These are phyloP conservation scores for Cyberlindnera lachancei DNA, from an alignment of 805 yeast genomes.

Conservation along the genomic window DNA sequence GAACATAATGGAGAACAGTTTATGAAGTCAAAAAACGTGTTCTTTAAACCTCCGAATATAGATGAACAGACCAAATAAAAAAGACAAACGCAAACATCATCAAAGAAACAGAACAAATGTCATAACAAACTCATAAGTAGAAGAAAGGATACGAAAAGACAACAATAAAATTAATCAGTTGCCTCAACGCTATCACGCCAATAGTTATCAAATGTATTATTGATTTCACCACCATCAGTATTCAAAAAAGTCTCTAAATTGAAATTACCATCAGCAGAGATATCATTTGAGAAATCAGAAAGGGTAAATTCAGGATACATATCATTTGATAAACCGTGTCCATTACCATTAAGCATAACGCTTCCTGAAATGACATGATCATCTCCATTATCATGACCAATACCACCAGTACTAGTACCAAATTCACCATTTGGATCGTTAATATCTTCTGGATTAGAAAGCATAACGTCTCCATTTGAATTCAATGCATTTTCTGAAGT, in stretches of 20 bases:
- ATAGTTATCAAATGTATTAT: slow-evolving; percentile 26
- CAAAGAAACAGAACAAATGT: background rate
- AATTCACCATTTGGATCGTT: background rate
- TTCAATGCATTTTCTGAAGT: slow-evolving; percentile 22
- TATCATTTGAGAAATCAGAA: slow-evolving; percentile 26
- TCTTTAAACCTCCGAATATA: too few species aligned
- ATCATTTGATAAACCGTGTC: slow-evolving; percentile 23
- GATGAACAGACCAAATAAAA: too few species aligned
- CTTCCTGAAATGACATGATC: slow-evolving; percentile 6
- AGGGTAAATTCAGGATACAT: slow-evolving; percentile 26
- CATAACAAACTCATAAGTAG: background rate
- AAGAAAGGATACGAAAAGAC: background rate
- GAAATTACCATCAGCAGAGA: slow-evolving; percentile 30
- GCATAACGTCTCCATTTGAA: slow-evolving; percentile 7
- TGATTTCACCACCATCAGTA: slow-evolving; percentile 29
- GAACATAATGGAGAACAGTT: too few species aligned
- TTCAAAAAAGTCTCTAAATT: slow-evolving; percentile 38
- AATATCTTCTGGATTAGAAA: slow-evolving; percentile 6
- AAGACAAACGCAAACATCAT: background rate
- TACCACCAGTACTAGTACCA: background rate
- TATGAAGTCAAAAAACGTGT: too few species aligned
- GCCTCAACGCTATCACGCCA: slow-evolving; percentile 39
- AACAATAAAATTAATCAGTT: slow-evolving; percentile 20
- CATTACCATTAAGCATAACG: slow-evolving; percentile 10
- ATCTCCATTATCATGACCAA: background rate